Evolutionary conservation across 2,329 filamentous ascomycete genomes (phyloP).

Genomic region (Ploettnerulaceae sp.): DNA sequence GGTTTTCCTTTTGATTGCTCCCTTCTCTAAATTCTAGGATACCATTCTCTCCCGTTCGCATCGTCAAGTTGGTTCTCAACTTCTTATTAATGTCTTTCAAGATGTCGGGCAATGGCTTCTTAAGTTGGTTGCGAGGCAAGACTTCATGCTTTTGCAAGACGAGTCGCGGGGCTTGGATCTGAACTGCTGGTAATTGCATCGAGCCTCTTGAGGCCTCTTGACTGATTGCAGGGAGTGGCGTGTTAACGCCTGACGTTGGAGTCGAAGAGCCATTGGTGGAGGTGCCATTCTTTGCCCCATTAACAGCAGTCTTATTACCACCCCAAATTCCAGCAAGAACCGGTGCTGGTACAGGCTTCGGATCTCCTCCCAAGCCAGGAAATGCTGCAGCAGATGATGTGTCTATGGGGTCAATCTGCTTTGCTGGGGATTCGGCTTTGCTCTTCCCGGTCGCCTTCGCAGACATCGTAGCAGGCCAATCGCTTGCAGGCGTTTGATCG

Average conservation of each 20-base stretch:
- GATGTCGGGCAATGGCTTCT: conserved; percentile 78
- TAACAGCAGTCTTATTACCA: conserved; percentile 55
- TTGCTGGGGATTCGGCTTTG: conserved; percentile 47
- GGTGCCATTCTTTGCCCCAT: conserved; percentile 44
- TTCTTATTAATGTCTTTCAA: conserved; percentile 89
- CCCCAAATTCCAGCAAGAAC: conserved; percentile 66
- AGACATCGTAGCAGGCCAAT: conserved; percentile 47
- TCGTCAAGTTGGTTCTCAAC: conserved; percentile 79
- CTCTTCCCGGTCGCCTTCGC: conserved; percentile 66
- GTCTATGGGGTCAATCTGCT: conserved; percentile 51
- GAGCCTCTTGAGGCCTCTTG: conserved; percentile 23
- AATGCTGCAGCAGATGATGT: conserved; percentile 88
- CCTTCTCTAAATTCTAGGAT: conserved; percentile 77
- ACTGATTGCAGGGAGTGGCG: no score
- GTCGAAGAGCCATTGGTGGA: conserved; percentile 51
- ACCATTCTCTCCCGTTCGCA: conserved; percentile 67
- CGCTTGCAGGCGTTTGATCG: conserved; percentile 42
- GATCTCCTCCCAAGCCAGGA: conserved; percentile 74
- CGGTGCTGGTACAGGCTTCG: conserved; percentile 51
- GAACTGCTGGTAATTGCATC: conserved; percentile 64
- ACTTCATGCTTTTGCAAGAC: conserved; percentile 68
- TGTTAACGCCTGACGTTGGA: conserved; percentile 54
- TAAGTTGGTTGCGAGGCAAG: conserved; percentile 70
- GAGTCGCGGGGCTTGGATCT: conserved; percentile 71
- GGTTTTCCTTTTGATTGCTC: conserved; percentile 68